A percentile compares a stretch with the other conserved stretches of the same genome.
Evolutionary conservation across 495 filamentous ascomycete species (phyloP).

Genomic region (Penicillium bovifimosum): DNA sequence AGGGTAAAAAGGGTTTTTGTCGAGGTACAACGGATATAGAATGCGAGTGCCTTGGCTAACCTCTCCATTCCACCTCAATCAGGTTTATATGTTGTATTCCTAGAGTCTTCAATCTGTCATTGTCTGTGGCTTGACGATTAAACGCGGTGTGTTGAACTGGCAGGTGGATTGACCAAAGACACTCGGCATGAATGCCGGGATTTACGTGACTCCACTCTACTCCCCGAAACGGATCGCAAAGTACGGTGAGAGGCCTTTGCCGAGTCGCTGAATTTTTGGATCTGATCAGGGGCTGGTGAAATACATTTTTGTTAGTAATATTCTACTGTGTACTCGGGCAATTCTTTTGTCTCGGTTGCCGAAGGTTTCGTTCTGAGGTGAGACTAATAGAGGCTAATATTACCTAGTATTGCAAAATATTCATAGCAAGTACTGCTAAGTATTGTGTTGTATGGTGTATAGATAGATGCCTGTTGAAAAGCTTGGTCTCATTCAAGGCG

Average conservation of each 20-base stretch:
- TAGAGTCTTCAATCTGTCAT: no score
- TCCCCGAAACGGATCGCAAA: slow-evolving; percentile 15
- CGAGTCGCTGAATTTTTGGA: neutral
- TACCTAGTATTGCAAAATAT: no score
- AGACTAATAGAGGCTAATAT: no score
- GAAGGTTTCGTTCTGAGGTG: neutral
- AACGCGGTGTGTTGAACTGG: slow-evolving; percentile 18
- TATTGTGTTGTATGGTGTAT: no score
- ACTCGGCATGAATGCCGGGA: slow-evolving; percentile 23
- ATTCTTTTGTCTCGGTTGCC: neutral
- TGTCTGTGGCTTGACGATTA: slow-evolving; percentile 15
- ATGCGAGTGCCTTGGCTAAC: neutral
- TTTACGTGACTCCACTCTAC: slow-evolving; percentile 13
- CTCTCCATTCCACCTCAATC: neutral
- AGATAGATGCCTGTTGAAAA: neutral
- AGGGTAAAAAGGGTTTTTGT: no score
- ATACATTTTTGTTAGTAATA: neutral
- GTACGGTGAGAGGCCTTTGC: slow-evolving; percentile 27
- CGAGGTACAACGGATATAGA: neutral
- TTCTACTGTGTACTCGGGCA: neutral
- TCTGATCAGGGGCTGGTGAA: slow-evolving; percentile 1
- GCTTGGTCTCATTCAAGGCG: neutral
- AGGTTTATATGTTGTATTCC: neutral
- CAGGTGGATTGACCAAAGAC: slow-evolving; percentile 5
- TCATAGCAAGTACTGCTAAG: no score